Evolutionary conservation across 805 yeast genomes (phyloP).

Genomic region (Metschnikowia santaceciliae): DNA sequence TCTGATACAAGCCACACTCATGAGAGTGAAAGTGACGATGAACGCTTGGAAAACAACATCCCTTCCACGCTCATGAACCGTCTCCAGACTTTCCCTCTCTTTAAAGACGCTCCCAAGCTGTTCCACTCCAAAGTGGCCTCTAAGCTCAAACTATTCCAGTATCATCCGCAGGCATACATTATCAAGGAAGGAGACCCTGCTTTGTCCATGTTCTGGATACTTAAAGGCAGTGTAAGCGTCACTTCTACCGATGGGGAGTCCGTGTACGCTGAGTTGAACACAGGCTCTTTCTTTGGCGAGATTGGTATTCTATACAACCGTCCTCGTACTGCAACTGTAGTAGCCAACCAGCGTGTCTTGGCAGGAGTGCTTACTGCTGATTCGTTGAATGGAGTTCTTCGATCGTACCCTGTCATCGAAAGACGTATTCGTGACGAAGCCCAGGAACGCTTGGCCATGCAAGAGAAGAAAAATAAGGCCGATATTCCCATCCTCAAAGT

Average conservation of each 20-base stretch:
- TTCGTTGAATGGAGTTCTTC: conserved; percentile 53
- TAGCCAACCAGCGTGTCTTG: conserved; percentile 62
- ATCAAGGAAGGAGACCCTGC: conserved; percentile 71
- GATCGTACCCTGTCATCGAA: conserved; percentile 62
- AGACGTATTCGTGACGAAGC: conserved; percentile 73
- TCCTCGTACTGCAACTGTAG: conserved; percentile 76
- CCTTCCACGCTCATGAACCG: conserved; percentile 56
- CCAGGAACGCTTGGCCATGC: conserved; percentile 70
- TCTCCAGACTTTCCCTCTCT: conserved; percentile 58
- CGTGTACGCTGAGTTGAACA: conserved; percentile 61
- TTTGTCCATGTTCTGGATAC: conserved; percentile 74
- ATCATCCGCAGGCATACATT: conserved; percentile 65
- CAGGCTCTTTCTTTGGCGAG: conserved; percentile 76
- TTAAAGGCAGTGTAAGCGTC: conserved; percentile 73
- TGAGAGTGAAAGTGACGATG: conserved; percentile 10
- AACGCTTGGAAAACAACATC: conserved; percentile 8
- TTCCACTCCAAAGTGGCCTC: conserved; percentile 59
- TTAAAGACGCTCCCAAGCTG: conserved; percentile 61
- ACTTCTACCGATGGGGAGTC: conserved; percentile 76
- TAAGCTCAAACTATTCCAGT: conserved; percentile 54
- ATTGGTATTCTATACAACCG: conserved; percentile 72
- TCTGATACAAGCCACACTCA: background rate
- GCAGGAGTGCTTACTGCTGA: conserved; percentile 67
- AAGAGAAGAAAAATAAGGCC: conserved; percentile 53
- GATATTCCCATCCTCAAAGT: conserved; percentile 31